A percentile compares a stretch with the other conserved stretches of the same genome.
Evolutionary conservation across 2,329 filamentous ascomycete genomes (phyloP).

Genomic region (Immersiporthe knoxdaviesiana): DNA sequence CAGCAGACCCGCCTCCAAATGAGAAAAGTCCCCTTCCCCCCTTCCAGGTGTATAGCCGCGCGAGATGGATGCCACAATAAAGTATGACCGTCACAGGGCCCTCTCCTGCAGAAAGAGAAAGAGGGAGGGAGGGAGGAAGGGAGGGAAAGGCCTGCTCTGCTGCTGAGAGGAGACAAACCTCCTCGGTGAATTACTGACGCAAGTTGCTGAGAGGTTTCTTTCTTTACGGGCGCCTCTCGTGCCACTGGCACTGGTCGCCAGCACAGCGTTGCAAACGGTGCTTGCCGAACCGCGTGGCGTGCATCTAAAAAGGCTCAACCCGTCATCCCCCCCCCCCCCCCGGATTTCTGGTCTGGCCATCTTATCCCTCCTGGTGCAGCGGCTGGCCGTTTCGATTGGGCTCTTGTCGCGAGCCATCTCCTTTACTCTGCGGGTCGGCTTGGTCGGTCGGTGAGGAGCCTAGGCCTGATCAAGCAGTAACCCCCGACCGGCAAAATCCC

Average conservation of each 20-base stretch:
- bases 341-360: slow-evolving; percentile 19
- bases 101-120: slow-evolving; percentile 18
- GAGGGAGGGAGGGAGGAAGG: too few relatives aligned
- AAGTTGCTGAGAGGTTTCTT: background rate
- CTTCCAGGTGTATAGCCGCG: background rate
- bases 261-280: slow-evolving; percentile 32
- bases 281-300: slow-evolving; percentile 33
- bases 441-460: slow-evolving; percentile 30
- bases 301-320: slow-evolving; percentile 22
- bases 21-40: slow-evolving; percentile 5
- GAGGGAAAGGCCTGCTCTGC: slow-evolving; percentile 10
- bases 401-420: slow-evolving; percentile 25
- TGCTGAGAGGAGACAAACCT: too few relatives aligned
- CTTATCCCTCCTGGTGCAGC: slow-evolving; percentile 23
- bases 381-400: slow-evolving; percentile 26
- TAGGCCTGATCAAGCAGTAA: slow-evolving; percentile 43
- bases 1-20: slow-evolving; percentile 14
- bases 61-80: slow-evolving; percentile 25
- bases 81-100: slow-evolving; percentile 15
- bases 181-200: slow-evolving; percentile 6
- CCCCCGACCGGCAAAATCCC: slow-evolving; percentile 42
- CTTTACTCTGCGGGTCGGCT: slow-evolving; percentile 30
- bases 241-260: slow-evolving; percentile 19
- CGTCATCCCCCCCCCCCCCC: slow-evolving; percentile 21
- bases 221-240: slow-evolving; percentile 17